Evolutionary conservation across 2,329 filamentous ascomycete species (phyloP).

Genomic region (Corinectria fuckeliana): DNA sequence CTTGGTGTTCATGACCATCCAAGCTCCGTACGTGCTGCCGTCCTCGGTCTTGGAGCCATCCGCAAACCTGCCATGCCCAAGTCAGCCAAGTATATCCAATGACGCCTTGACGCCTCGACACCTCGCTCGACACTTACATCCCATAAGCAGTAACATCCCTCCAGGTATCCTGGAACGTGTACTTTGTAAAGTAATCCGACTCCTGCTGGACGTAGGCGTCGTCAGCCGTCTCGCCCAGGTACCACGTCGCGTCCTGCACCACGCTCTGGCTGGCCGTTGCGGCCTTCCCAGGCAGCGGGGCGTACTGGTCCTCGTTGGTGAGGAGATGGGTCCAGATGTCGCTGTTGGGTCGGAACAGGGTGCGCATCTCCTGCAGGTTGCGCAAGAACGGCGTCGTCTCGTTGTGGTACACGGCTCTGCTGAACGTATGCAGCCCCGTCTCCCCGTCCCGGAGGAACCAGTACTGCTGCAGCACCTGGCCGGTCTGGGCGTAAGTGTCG

Average conservation of each 20-base stretch:
- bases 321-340: constrained; percentile 67
- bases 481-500: constrained; percentile 63
- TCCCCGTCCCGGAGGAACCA: constrained; percentile 69
- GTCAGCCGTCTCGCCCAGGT: constrained; percentile 59
- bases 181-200: constrained; percentile 71
- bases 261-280: constrained; percentile 50
- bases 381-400: constrained; percentile 61
- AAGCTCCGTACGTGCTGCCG: constrained; percentile 62
- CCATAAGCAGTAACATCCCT: constrained; percentile 65
- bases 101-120: not conserved
- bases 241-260: constrained; percentile 71
- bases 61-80: constrained; percentile 33
- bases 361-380: constrained; percentile 66
- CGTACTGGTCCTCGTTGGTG: constrained; percentile 62
- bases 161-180: constrained; percentile 66
- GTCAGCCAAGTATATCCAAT: constrained; percentile 7
- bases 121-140: constrained; percentile 38
- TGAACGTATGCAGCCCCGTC: constrained; percentile 68
- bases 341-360: constrained; percentile 65
- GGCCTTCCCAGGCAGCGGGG: constrained; percentile 50
- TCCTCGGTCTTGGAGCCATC: constrained; percentile 52
- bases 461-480: constrained; percentile 67
- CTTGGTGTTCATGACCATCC: constrained; percentile 69
- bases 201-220: constrained; percentile 63
- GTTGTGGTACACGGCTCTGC: constrained; percentile 65